Base-by-base conservation (phyloP, 352 stramenopile genomes). In the Phytopythium oedochilum region DNA sequence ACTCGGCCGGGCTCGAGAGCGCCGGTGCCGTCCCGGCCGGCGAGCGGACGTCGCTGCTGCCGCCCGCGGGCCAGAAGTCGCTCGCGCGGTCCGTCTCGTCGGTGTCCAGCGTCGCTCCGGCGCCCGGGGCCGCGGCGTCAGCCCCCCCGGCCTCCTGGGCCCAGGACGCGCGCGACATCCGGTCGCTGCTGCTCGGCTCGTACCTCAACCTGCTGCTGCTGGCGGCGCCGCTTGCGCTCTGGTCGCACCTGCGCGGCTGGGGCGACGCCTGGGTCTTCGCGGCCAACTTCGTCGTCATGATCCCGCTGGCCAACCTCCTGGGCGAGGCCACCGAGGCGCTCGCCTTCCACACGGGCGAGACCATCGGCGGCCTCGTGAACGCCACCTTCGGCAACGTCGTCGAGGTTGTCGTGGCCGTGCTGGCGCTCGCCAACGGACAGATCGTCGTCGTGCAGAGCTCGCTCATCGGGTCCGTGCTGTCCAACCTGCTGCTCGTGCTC, bases 361-460 rank as follows among this genome's bases (percentile, higher is more conserved):
- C 95, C 0, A 97, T 99, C 54, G 97, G 97, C 48, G 97, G 96
- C 0, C 78, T 99, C 14, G 82, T 99, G 31, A 99, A 99, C 78
- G 97, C 97, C 29, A 99, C 97, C 9, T 98, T 99, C 69, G 96
- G 96, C 55, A 99, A 99, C 78, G 92, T 95, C 8, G 95, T 98
- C 6, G 97, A 99, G 82, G 79, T 99, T 20, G 88, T 99, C 25
- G 97, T 99, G 53, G 95, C 96, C 4, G 83, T 97, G 43, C 96
- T 98, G 15, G 96, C 97, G 20, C 84, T 99, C 15, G 73, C 80
- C 26, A 82, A 94, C 23, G 94, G 93, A 38, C 89, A 97, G 74
- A 98, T 99, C 58, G 86, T 90, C 18, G 96, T 99, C 10, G 96
- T 99, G 17, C 95, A 99, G 73, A 88, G 97, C 46, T 98, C 97